Conservation (phyloP, 495 filamentous ascomycete species). For the Penicillium ucsense region DNA sequence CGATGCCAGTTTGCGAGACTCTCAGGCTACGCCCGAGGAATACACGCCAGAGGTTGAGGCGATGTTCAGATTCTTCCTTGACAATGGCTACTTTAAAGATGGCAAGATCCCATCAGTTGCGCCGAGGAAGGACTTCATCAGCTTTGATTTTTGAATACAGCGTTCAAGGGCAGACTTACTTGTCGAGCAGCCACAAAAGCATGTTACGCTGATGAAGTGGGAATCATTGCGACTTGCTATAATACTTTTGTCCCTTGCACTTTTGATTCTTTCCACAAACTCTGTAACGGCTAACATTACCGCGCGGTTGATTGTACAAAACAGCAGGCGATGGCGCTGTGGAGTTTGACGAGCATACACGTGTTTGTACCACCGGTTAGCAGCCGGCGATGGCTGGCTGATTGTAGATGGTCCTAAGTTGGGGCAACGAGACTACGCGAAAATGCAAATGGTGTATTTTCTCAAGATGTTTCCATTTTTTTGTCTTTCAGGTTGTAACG, state of each 20-base stretch:
- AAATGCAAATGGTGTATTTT: conserved; percentile 2
- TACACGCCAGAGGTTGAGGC: conserved; percentile 42
- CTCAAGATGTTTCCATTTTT: conserved; percentile 29
- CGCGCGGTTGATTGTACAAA: too few species aligned
- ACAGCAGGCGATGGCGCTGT: too few species aligned
- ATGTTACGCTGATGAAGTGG: too few species aligned
- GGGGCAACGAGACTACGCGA: not conserved
- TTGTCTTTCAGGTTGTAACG: conserved; percentile 28
- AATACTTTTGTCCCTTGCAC: too few species aligned
- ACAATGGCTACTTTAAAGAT: conserved; percentile 53
- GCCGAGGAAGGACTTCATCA: conserved; percentile 62
- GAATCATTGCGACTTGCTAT: too few species aligned
- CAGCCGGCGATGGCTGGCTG: too few species aligned
- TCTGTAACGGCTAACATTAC: too few species aligned
- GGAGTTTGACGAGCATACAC: conserved; percentile 1
- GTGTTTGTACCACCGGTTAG: not conserved
- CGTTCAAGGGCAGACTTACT: too few species aligned
- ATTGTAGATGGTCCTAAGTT: not conserved
- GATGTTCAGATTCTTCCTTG: conserved; percentile 48
- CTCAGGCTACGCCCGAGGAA: conserved; percentile 26
- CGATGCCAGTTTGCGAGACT: conserved; percentile 32
- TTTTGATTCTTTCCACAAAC: too few species aligned
- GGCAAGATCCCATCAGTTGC: conserved; percentile 59
- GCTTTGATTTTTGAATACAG: conserved; percentile 51
- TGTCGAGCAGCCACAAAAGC: too few species aligned